Evolutionary conservation across 345 rosid species (phyloP).

Genomic region (Brassica nigra): DNA sequence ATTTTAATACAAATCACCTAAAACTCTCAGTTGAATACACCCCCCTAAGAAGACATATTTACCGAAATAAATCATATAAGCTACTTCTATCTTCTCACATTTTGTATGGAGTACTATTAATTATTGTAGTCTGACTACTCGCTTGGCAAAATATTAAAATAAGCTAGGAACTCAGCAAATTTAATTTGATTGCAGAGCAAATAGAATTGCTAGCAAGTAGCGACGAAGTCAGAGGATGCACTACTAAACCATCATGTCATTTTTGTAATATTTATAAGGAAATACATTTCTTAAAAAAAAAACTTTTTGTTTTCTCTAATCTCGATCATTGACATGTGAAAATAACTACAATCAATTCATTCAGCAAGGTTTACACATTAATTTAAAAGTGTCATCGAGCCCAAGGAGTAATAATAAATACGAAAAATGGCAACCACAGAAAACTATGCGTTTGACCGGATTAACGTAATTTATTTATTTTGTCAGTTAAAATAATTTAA

Average conservation of each 20-base stretch:
- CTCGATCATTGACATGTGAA: constrained; percentile 6
- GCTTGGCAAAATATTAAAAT: background rate
- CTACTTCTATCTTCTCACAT: background rate
- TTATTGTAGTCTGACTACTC: background rate
- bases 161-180: background rate
- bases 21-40: too few relatives aligned
- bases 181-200: background rate
- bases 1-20: too few relatives aligned
- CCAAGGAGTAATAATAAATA: constrained; percentile 40
- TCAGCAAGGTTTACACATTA: constrained; percentile 12
- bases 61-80: background rate
- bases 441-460: constrained; percentile 40
- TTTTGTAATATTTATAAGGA: background rate
- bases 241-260: constrained; percentile 6
- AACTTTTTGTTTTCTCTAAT: too few relatives aligned
- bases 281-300: background rate
- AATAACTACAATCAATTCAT: background rate
- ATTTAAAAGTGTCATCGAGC: constrained; percentile 19
- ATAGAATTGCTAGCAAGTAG: background rate
- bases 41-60: background rate
- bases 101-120: too few relatives aligned
- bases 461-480: background rate
- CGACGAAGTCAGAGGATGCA: background rate
- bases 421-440: constrained; percentile 24
- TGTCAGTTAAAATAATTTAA: background rate